Evolutionary conservation across 805 yeast species (phyloP), one percentile per base, ranked within the genome.

Genomic region (Spencermartinsiella europaea): DNA sequence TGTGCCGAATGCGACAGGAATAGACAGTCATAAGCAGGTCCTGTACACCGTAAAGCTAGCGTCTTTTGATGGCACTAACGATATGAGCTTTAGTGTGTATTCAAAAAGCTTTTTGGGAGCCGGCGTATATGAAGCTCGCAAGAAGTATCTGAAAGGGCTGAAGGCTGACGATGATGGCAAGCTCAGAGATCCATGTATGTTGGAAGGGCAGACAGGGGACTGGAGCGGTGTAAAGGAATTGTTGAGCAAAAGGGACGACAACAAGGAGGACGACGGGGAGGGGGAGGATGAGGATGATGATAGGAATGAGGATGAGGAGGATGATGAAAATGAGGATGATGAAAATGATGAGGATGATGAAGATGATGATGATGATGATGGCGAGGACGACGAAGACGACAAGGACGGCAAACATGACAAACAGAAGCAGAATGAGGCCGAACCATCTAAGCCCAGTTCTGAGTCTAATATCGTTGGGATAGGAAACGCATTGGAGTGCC

Each of bases 21-120:
- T 82, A 7, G 67, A 63, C 21, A 74, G 73, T 50, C 95, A 88
- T 62, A 63, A 68, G 43, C 89, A 87, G 44, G 95, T 86, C 60
- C 73, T 90, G 44, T 77, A 83, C 20, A 73, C 71, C 2, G 76
- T 93, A 1, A 71, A 74, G 14, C 67, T 93, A 46, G 74, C 83
- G 56, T 96, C 97, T 17, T 73, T 74, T 2, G 58, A 77, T 1
- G 55, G 55, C 0, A 21, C 37, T 12, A 43, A 48, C 27, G 54
- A 48, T 28, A 28, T 21, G 25, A 34, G 73, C 42, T 91, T 95
- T 93, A 75, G 80, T 37, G 83, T 93, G 0, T 93, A 88, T 67
- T 96, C 91, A 3, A 83, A 91, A 36, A 89, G 97, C 0, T 93
- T 98, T 97, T 72, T 93, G 14, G 98, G 98, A 0, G 89, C 87